Evolutionary conservation across 1,139 yeast genomes (phyloP), one percentile per base, ranked within the genome.

Genomic region (Taphrina flavorubra): DNA sequence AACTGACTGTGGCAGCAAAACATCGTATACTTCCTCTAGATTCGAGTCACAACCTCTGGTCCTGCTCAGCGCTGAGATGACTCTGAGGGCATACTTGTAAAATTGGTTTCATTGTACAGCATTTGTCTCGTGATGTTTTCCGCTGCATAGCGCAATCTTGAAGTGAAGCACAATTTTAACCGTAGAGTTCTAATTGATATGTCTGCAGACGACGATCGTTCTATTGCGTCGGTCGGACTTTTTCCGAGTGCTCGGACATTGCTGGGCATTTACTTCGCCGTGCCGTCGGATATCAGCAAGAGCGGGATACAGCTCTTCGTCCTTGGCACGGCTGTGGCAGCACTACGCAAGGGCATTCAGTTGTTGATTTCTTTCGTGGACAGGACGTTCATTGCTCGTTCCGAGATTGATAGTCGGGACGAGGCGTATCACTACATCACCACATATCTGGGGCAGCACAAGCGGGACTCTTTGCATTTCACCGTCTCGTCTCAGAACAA

Each of bases 381-480:
- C 20, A 59, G 67, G 37, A 63, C 67, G 8, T 46, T 53, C 25
- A 37, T 63, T 16, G 59, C 61, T 46, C 67, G 67, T 6, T 56
- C 67, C 10, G 61, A 55, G 47, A 55, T 63, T 10, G 67, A 63
- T 16, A 63, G 67, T 42, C 56, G 67, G 18, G 67, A 63, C 36
- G 67, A 63, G 37, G 67, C 67, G 10, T 63, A 25, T 55, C 61
- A 47, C n/a, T 63, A 58, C 60, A 37, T 63, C 37, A 57, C 49
- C 46, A 20, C 53, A 10, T 63, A 53, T 34, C 56, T 63, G 6
- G 53, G 46, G 10, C 53, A 63, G 47, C 18, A 42, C 61, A 63
- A 53, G 56, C n/a, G 39, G 11, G 67, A 63, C 36, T 47, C 67
- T 25, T 39, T 63, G 20, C 67, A 63, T 11, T 63, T 63, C 34